phyloP scores from a whole-genome alignment of 345 rosid genomes.

The Sapria himalayana region DNA sequence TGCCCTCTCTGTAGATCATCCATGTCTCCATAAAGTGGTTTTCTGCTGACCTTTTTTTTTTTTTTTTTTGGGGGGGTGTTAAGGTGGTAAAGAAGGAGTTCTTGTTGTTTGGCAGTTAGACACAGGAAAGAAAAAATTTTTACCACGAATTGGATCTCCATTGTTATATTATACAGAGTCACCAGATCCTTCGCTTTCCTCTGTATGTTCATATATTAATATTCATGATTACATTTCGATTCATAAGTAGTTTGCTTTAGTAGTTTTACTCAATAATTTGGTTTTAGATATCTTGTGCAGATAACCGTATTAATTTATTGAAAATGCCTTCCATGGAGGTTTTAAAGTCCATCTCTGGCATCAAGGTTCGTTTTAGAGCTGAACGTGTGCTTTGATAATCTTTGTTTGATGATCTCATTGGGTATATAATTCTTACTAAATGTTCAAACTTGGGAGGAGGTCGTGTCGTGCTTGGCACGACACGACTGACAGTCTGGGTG shows the following conservation, averaged over 20 bases:
- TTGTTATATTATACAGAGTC: constrained; percentile 48
- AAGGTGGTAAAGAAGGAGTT: constrained; percentile 97
- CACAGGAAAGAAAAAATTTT: constrained; percentile 81
- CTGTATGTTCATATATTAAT: constrained; percentile 29
- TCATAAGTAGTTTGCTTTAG: constrained; percentile 1
- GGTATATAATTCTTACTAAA: not conserved
- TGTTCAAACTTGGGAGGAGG: no score
- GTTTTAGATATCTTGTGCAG: constrained; percentile 81
- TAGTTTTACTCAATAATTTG: constrained; percentile 11
- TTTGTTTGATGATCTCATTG: no score
- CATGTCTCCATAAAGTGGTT: not conserved
- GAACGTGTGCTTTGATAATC: not conserved
- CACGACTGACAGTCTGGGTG: no score
- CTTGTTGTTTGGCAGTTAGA: constrained; percentile 96
- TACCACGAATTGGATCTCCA: constrained; percentile 91
- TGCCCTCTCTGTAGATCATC: not conserved
- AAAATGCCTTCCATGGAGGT: constrained; percentile 87
- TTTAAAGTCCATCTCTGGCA: constrained; percentile 62
- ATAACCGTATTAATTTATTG: constrained; percentile 78
- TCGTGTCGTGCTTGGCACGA: no score
- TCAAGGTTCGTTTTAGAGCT: constrained; percentile 45
- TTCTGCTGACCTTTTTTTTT: not conserved
- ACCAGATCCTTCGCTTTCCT: constrained; percentile 64
- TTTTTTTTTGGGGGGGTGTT: constrained; percentile 1
- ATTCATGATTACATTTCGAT: constrained; percentile 4